Percentiles rank a stretch among this genome's conserved stretches.
These are phyloP conservation scores for Buxus sempervirens DNA, from an alignment of 164 flowering plant genomes.

Conservation along the genomic window DNA sequence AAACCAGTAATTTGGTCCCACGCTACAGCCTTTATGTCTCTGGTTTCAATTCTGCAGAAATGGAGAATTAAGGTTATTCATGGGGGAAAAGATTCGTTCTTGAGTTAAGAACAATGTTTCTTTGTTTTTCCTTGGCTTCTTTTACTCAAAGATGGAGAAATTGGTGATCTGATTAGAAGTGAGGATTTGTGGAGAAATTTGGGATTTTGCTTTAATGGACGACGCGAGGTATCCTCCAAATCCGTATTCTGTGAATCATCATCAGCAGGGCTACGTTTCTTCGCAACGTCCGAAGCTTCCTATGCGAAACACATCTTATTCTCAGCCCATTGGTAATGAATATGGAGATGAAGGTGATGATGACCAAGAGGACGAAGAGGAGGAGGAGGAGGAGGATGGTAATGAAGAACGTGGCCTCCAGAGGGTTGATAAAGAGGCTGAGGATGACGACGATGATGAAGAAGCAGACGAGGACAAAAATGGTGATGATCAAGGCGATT, in stretches of 20 bases:
- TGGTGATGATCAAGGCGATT: constrained; percentile 16
- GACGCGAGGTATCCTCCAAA: constrained; percentile 41
- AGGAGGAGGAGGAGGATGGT: constrained; percentile 15
- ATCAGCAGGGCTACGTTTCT: constrained; percentile 11
- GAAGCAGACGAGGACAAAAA: constrained; percentile 23
- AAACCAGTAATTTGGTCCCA: background rate
- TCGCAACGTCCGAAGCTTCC: constrained; percentile 30
- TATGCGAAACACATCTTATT: constrained; percentile 22
- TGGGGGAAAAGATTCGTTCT: background rate
- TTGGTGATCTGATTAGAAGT: too few species aligned
- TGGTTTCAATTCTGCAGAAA: background rate
- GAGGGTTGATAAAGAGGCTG: constrained; percentile 4
- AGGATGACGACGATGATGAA: constrained; percentile 16
- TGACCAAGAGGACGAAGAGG: constrained; percentile 18
- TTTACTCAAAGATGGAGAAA: too few species aligned
- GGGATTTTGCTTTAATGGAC: constrained; percentile 24
- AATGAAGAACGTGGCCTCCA: constrained; percentile 6
- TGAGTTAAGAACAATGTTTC: background rate
- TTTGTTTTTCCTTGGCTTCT: too few species aligned
- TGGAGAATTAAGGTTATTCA: background rate
- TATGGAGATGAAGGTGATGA: constrained; percentile 23
- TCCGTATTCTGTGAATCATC: constrained; percentile 21
- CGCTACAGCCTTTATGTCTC: background rate
- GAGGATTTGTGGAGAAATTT: background rate
- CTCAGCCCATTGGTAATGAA: constrained; percentile 16